Conservation (phyloP, 441 rosid species). For the Arabidopsis hybrid region DNA sequence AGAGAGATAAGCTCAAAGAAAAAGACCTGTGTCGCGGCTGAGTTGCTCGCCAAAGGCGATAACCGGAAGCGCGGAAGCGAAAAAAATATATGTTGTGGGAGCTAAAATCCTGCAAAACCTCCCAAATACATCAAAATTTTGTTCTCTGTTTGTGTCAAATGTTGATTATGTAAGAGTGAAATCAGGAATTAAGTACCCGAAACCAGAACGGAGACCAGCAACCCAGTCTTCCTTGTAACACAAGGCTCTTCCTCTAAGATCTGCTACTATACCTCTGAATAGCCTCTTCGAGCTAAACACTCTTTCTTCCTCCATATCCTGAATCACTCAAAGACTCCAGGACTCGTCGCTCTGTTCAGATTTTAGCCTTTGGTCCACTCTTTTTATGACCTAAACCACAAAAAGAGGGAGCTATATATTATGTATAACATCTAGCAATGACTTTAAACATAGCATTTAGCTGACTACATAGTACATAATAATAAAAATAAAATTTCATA, state of each 20-base stretch:
- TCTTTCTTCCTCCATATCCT: conserved; percentile 38
- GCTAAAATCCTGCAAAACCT: conserved; percentile 65
- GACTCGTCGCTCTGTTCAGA: conserved; percentile 23
- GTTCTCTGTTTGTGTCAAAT: background rate
- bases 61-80: conserved; percentile 93
- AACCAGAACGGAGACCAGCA: conserved; percentile 57
- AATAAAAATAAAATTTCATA: background rate
- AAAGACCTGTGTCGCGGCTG: conserved; percentile 75
- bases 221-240: conserved; percentile 84
- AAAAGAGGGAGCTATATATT: conserved; percentile 26
- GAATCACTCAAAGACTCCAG: conserved; percentile 9
- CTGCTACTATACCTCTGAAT: conserved; percentile 64
- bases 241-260: conserved; percentile 66
- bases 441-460: conserved; percentile 23
- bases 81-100: conserved; percentile 78
- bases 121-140: background rate
- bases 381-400: conserved; percentile 22
- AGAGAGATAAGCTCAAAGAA: background rate
- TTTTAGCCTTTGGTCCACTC: background rate
- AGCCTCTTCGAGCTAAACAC: conserved; percentile 55
- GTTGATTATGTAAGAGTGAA: background rate
- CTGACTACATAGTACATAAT: background rate
- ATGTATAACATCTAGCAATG: conserved; percentile 11
- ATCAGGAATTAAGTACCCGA: conserved; percentile 50
- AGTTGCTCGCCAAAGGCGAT: conserved; percentile 93